Evolutionary conservation across 352 stramenopile species (phyloP).

Genomic region (Phytophthora pluvialis): DNA sequence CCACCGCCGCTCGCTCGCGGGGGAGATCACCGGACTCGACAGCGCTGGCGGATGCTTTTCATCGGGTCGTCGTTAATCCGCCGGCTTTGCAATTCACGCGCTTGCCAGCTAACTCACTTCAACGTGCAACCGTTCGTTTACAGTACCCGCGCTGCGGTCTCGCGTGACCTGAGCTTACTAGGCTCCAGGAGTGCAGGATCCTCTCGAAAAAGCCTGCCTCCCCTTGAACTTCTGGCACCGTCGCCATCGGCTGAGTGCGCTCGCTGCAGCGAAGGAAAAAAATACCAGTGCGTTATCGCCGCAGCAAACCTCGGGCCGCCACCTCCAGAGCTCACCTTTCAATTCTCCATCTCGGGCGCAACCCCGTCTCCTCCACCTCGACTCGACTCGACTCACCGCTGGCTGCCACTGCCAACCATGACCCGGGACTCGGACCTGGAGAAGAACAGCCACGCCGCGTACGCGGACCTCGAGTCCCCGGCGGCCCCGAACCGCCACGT

Average conservation of each 20-base stretch:
- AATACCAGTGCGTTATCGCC: background rate
- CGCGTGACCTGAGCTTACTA: background rate
- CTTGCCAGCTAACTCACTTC: constrained; percentile 18
- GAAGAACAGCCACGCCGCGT: constrained; percentile 27
- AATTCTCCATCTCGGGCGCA: constrained; percentile 24
- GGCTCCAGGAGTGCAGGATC: background rate
- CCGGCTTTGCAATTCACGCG: constrained; percentile 28
- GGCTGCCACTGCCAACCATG: background rate
- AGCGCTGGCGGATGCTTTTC: constrained; percentile 12
- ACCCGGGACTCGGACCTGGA: constrained; percentile 26
- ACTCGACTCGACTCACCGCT: background rate
- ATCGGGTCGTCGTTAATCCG: constrained; percentile 13
- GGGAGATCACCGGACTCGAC: constrained; percentile 11
- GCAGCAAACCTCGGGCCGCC: background rate
- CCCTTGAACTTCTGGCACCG: constrained; percentile 21
- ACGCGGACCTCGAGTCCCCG: constrained; percentile 26
- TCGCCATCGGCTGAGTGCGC: constrained; percentile 15
- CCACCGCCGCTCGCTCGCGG: background rate
- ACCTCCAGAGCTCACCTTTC: constrained; percentile 20
- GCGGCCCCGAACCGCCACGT: constrained; percentile 15
- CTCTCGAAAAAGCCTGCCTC: background rate
- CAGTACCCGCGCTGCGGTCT: constrained; percentile 2
- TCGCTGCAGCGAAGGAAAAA: background rate
- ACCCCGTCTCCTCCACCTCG: constrained; percentile 7
- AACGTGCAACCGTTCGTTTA: constrained; percentile 24